These are phyloP conservation scores for Aspergillus pseudoglaucus DNA, from an alignment of 2,329 filamentous ascomycete genomes.

Conservation along the genomic window DNA sequence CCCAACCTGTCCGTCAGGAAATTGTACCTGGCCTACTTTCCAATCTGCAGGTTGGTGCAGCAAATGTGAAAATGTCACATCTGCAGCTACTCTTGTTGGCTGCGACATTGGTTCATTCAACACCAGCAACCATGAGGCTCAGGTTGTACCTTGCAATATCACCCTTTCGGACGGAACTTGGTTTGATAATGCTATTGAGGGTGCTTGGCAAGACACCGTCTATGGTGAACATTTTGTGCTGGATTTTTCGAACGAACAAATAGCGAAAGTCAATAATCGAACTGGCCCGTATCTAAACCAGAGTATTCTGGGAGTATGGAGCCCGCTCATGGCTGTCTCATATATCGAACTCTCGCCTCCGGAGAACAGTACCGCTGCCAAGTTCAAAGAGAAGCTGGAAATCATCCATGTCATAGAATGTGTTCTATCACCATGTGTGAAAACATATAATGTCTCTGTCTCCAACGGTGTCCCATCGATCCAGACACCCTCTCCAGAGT, in stretches of 20 bases:
- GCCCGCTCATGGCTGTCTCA: not conserved
- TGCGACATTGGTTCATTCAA: not conserved
- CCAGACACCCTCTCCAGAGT: not conserved
- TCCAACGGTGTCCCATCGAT: not conserved
- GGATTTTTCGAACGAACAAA: no score
- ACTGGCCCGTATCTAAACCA: no score
- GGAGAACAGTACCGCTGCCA: no score
- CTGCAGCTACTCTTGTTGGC: not conserved
- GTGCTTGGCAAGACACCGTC: no score
- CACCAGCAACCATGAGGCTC: not conserved
- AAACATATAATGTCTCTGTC: not conserved
- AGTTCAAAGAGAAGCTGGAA: not conserved
- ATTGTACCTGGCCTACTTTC: slow-evolving; percentile 4
- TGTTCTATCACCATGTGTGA: not conserved
- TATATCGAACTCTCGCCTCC: not conserved
- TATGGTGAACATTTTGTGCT: no score
- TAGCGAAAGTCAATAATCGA: no score
- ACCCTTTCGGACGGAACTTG: not conserved
- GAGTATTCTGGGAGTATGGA: no score
- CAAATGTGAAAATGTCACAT: slow-evolving; percentile 1
- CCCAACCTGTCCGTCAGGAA: slow-evolving; percentile 2
- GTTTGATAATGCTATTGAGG: no score
- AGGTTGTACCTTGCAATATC: not conserved
- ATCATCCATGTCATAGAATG: not conserved
- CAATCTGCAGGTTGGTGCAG: slow-evolving; percentile 1